A percentile compares a stretch with the other conserved stretches of the same genome.
phyloP scores from a whole-genome alignment of 192 early-diverging fungal species.

The Phlyctochytrium planicorne region DNA sequence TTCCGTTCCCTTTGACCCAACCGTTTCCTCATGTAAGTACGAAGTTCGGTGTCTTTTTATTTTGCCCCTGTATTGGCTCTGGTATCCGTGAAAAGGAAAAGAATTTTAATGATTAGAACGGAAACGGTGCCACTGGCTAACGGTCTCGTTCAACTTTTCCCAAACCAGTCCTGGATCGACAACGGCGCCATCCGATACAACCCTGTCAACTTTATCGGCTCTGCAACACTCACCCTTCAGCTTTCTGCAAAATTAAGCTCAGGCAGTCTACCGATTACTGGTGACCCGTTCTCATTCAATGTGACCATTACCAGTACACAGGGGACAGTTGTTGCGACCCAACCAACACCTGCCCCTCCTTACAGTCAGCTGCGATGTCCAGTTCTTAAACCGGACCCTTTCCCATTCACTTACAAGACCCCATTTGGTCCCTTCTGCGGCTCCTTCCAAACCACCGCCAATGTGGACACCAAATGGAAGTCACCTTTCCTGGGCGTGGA shows the following conservation, averaged over 20 bases:
- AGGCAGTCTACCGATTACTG: conserved; percentile 7
- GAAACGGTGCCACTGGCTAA: no score
- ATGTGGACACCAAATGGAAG: not conserved
- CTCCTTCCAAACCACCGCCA: conserved; percentile 10
- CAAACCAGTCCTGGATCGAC: conserved; percentile 27
- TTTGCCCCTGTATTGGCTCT: no score
- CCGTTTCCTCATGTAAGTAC: conserved; percentile 17
- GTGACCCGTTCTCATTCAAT: conserved; percentile 5
- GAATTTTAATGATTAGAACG: no score
- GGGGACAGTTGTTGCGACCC: conserved; percentile 4
- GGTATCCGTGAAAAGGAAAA: no score
- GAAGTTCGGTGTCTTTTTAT: not conserved
- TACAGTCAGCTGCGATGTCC: not conserved
- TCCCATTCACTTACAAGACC: not conserved
- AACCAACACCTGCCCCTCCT: conserved; percentile 1
- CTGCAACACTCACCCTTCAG: conserved; percentile 3
- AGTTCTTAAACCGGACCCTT: conserved; percentile 12
- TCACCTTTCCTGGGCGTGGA: not conserved
- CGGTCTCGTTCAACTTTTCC: no score
- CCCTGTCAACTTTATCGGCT: conserved; percentile 24
- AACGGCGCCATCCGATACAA: conserved; percentile 23
- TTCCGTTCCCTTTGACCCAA: conserved; percentile 6
- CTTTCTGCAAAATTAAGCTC: conserved; percentile 3
- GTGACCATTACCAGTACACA: conserved; percentile 16
- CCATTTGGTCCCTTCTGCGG: conserved; percentile 23